Evolutionary conservation across 2,329 filamentous ascomycete genomes (phyloP), one percentile per base, ranked within the genome.

Genomic region (Aspergillus clavatus): DNA sequence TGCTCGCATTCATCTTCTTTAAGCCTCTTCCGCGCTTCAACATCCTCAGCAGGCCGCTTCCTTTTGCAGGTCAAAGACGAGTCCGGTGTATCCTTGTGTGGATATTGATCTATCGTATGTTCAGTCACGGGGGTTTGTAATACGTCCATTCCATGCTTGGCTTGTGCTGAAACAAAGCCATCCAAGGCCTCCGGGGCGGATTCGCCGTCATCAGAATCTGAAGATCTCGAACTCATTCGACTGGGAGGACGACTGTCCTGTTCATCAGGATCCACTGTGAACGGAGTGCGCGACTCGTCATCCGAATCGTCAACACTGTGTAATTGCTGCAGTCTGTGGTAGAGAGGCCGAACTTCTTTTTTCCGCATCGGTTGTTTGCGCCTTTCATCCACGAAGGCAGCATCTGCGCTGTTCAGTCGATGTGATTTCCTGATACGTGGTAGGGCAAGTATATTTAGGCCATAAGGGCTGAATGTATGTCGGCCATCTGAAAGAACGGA

Each of bases 291-390:
- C 38, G 79, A 79, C 52, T 96, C 89, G 54, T 94, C 90, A 53
- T 95, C 90, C 0, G 89, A 94, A 63, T 96, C 88, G n/a, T 78
- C 78, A 28, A 86, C 86, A 33, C 88, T 84, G 51, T 86, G 86
- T 60, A 86, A 80, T 53, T 84, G 80, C 53, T 86, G 79, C 50
- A 93, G 75, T 26, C 83, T 81, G 68, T 95, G 86, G 63, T 95
- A 89, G 14, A 97, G 76, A 5, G 88, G 87, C 42, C 89, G 82
- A 64, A 89, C 82, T 19, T 82, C 79, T 50, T 82, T 83, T 62
- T 62, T 77, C 62, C 68, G 79, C 29, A 75, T 67, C 35, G 73
- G 72, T 45, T 72, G 71, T 53, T 77, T 79, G 44, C 79, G 75
- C 45, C 82, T 63, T 78, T 87, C 87, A 58, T 89, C 84, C 42